Conservation (phyloP, 2,329 filamentous ascomycete genomes). For the Teratosphaeria gauchensis region DNA sequence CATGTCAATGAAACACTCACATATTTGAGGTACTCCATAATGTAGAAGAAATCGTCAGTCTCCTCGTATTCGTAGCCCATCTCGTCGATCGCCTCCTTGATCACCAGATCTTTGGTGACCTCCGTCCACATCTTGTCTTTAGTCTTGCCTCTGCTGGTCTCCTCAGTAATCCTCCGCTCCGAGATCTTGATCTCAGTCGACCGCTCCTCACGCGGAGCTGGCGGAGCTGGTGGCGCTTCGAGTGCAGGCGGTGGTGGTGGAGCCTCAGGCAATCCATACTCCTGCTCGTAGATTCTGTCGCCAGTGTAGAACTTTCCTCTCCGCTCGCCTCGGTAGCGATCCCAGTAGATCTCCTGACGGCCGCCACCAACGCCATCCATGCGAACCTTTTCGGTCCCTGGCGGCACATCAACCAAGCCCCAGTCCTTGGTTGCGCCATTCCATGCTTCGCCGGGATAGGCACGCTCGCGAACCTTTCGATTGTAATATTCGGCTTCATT, state of each 20-base stretch:
- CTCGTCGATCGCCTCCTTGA: slow-evolving; percentile 75
- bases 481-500: slow-evolving; percentile 53
- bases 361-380: slow-evolving; percentile 72
- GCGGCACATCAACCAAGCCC: slow-evolving; percentile 75
- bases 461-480: slow-evolving; percentile 59
- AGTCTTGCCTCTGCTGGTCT: slow-evolving; percentile 13
- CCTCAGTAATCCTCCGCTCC: slow-evolving; percentile 10
- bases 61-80: slow-evolving; percentile 84
- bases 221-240: slow-evolving; percentile 25
- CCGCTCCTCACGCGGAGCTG: slow-evolving; percentile 2
- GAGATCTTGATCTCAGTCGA: slow-evolving; percentile 38
- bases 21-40: slow-evolving; percentile 81
- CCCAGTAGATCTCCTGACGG: slow-evolving; percentile 68
- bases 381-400: slow-evolving; percentile 69
- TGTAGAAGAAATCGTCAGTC: slow-evolving; percentile 80
- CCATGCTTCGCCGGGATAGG: slow-evolving; percentile 61
- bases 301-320: slow-evolving; percentile 65
- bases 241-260: slow-evolving; percentile 12
- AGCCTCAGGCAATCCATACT: slow-evolving; percentile 24
- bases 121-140: slow-evolving; percentile 75
- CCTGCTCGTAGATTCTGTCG: slow-evolving; percentile 42
- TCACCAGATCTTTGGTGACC: slow-evolving; percentile 85
- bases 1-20: slow-evolving; percentile 47
- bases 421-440: slow-evolving; percentile 67
- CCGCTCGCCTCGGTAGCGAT: slow-evolving; percentile 68